Base-by-base conservation (phyloP, 176 grass and related monocot genomes). In the Chloris gayana region DNA sequence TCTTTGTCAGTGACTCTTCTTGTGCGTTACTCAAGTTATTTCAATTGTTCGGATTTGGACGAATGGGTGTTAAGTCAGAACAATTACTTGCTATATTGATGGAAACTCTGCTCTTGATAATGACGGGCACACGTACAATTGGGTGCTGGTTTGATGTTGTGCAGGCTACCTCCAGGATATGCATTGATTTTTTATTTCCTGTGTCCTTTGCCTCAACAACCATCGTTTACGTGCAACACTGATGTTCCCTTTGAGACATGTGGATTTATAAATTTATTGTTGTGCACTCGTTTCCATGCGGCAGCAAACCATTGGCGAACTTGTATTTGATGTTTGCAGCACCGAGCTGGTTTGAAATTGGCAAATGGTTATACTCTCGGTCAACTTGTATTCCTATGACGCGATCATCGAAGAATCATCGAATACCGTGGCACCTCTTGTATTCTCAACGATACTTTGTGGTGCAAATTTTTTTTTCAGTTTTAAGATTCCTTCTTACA, bases 31-130 rank as follows among this genome's bases (percentile, higher is more conserved):
- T 82, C 50, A 59, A 82, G 72, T 58, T 76, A 49, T 78, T 46
- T 31, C 78, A 73, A 72, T 41, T 85, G 82, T 72, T 70, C 46
- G 72, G 73, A 80, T 83, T 76, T 76, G 80, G 84, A 90, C 62
- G 73, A 72, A 38, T 38, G 74, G 76, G 79, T 85, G 83, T 86
- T 51, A 42, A 73, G 79, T 77, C 82, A 42, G 72, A 77, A 77
- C 82, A 85, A 50, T 82, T 82, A 72, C 66, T 59, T 70, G 77
- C 22, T 50, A 38, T 85, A 51, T 82, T 34, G 75, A 67, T 85
- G 78, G 83, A 78, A 58, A 33, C 38, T 60, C 38, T 38, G 47
- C 15, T 44, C 67, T 29, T 84, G 70, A 42, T 88, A 74, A 69
- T 27, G 32, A 79, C 73, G 19, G 51, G 51, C 62, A 18, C 73